phyloP scores from a whole-genome alignment of 2,329 filamentous ascomycete genomes.

The Fusarium globosum region DNA sequence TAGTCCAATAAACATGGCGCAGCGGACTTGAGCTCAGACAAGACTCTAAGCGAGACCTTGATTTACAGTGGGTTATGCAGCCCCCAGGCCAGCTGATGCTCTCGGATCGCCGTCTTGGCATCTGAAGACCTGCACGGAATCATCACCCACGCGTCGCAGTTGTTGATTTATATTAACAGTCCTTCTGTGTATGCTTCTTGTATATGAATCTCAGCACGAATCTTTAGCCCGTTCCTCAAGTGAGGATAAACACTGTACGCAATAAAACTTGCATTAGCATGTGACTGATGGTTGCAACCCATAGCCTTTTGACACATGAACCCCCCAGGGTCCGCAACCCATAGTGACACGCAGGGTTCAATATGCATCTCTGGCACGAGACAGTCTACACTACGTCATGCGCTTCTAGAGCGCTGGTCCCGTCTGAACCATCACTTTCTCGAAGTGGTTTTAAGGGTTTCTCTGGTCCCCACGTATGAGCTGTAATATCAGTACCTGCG shows the following conservation, averaged over 20 bases:
- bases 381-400: not conserved
- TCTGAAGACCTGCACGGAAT: not conserved
- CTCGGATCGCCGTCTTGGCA: not conserved
- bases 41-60: not conserved
- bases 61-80: not conserved
- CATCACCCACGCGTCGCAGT: not conserved
- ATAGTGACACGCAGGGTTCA: not conserved
- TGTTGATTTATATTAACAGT: too few relatives aligned
- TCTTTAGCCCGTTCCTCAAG: accelerated
- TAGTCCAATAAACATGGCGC: not conserved
- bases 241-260: not conserved
- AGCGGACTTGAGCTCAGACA: not conserved
- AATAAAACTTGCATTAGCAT: not conserved
- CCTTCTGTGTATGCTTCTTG: not conserved
- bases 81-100: not conserved
- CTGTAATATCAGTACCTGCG: too few relatives aligned
- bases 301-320: not conserved
- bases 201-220: too few relatives aligned
- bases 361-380: not conserved
- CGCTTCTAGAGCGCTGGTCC: not conserved
- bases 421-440: not conserved
- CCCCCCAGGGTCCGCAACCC: not conserved
- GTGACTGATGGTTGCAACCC: not conserved
- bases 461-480: not conserved
- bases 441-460: not conserved